phyloP scores from a whole-genome alignment of 306 rosid species.

The Trichosanthes truncata region DNA sequence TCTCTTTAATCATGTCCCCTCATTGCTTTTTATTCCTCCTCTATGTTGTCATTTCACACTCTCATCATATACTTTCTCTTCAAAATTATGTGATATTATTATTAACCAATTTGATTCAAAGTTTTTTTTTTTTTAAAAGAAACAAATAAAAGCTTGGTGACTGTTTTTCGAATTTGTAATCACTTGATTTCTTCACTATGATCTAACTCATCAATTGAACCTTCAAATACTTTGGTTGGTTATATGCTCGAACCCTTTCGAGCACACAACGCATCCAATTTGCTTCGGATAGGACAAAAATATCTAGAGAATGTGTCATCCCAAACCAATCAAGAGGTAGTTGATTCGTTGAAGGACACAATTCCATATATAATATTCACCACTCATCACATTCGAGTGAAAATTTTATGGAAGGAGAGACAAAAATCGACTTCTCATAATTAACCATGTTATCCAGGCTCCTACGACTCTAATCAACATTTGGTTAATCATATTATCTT shows the following conservation, averaged over 20 bases:
- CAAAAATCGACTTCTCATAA: background rate
- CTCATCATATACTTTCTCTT: background rate
- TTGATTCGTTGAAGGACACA: background rate
- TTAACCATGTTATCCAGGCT: no score
- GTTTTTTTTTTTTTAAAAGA: background rate
- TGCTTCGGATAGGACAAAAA: background rate
- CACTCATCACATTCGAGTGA: background rate
- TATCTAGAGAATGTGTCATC: background rate
- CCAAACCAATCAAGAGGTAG: background rate
- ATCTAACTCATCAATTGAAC: no score
- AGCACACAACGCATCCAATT: no score
- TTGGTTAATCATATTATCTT: no score
- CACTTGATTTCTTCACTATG: background rate
- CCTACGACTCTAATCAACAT: no score
- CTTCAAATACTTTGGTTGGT: no score
- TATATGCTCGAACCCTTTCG: no score
- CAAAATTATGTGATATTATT: background rate
- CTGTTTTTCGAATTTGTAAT: background rate
- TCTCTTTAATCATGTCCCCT: background rate
- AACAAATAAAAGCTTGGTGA: background rate
- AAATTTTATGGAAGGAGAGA: no score
- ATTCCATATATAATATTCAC: no score
- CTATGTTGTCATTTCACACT: conserved; percentile 11
- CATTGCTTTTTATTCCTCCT: conserved; percentile 2
- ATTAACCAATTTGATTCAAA: background rate